These are phyloP conservation scores for Sporothrix humicola DNA, from an alignment of 2,329 filamentous ascomycete species.

Conservation along the genomic window DNA sequence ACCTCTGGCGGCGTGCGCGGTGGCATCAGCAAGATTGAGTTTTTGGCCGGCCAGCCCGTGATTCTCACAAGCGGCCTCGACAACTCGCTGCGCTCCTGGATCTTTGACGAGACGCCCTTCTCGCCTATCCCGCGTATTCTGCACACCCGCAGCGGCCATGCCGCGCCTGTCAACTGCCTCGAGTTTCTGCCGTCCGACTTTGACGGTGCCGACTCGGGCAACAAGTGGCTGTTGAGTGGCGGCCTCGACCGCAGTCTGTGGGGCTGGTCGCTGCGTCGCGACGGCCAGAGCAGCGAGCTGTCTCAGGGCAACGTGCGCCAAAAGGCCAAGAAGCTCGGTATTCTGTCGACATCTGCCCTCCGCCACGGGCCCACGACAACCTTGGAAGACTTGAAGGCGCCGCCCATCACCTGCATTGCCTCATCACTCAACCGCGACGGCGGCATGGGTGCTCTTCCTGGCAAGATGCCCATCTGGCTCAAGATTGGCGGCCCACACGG, in stretches of 20 bases:
- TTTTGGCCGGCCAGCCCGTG: slow-evolving; percentile 85
- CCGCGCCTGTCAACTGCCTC: slow-evolving; percentile 80
- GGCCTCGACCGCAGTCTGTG: slow-evolving; percentile 90
- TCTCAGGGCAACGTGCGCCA: slow-evolving; percentile 89
- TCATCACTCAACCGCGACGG: slow-evolving; percentile 93
- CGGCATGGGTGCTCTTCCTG: slow-evolving; percentile 83
- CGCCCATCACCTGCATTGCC: slow-evolving; percentile 89
- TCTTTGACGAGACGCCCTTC: slow-evolving; percentile 91
- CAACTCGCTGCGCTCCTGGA: slow-evolving; percentile 94
- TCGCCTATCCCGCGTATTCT: slow-evolving; percentile 83
- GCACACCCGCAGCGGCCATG: slow-evolving; percentile 86
- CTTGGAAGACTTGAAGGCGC: slow-evolving; percentile 80
- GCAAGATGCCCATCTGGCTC: slow-evolving; percentile 82
- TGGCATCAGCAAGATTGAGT: slow-evolving; percentile 86
- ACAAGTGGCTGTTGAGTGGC: slow-evolving; percentile 93
- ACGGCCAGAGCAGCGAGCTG: slow-evolving; percentile 91
- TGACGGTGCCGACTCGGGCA: slow-evolving; percentile 83
- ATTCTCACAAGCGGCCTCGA: slow-evolving; percentile 89
- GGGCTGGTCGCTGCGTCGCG: slow-evolving; percentile 93
- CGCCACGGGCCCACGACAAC: slow-evolving; percentile 66
- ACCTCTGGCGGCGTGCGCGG: slow-evolving; percentile 62
- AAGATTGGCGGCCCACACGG: slow-evolving; percentile 53
- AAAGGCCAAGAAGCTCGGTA: slow-evolving; percentile 86
- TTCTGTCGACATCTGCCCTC: slow-evolving; percentile 63
- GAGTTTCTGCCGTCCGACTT: slow-evolving; percentile 87